Base-by-base conservation (phyloP, 805 yeast species). In the Sugiyamaella boreocaroliniensis region DNA sequence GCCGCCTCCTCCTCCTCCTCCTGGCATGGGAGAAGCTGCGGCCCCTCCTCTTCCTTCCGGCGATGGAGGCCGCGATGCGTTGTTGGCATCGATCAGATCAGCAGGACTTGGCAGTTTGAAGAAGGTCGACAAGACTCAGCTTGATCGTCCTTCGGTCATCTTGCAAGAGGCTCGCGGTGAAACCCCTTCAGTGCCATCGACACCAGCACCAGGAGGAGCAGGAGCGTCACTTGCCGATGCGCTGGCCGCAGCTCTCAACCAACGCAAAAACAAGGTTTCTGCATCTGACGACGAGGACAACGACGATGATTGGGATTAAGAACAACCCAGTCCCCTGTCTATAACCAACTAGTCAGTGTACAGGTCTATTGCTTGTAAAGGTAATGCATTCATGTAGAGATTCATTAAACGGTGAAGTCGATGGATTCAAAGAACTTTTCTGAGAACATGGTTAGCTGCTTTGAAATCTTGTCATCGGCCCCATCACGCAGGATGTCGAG, bases 201-300 rank as follows among this genome's bases (percentile, higher is more conserved):
- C 75, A 0, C 55, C 67, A 5, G 68, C 69, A 10, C 60, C 71
- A n/a, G 63, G 74, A 12, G 70, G 72, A 11, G 81, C 77, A 46
- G 80, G 85, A 1, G 85, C 81, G 1, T 75, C 80, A 12, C 70
- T 89, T 54, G 96, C 96, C 1, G 95, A 87, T 67, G 96, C 96
- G 0, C 71, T 89, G 49, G 89, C 95, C 9, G 86, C 86, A 15
- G 98, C 97, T 2, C 76, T 92, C 58, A 86, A 77, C 61, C 79
- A 81, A 52, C 78, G 97, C 64, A 92, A 92, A 69, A 81, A 79
- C 18, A 89, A 88, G 67, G 95, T 92, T 7, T 77, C 86, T 1
- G 80, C 76, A 16, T 82, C 89, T 59, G 96, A 89, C 58, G 93
- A 85, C 55, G 95, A 86, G 60, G 93, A 86, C 58, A 90, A 86